These are phyloP conservation scores for Bryum argenteum DNA, from an alignment of 225 moss, liverwort and hornwort genomes.

Conservation along the genomic window DNA sequence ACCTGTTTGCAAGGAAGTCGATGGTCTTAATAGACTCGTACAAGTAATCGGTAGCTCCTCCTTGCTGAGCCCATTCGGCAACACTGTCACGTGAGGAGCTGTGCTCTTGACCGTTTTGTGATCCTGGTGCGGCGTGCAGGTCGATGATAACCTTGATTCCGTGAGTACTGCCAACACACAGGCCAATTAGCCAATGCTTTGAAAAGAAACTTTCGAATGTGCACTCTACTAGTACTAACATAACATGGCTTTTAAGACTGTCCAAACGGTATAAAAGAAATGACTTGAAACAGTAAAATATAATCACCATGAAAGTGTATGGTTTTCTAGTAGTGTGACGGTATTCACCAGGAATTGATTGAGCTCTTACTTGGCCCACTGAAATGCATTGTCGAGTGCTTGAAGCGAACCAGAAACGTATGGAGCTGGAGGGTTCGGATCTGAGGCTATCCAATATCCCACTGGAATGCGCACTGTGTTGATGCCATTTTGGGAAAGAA, in stretches of 20 bases:
- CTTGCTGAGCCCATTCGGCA: slow-evolving; percentile 50
- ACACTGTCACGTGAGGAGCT: slow-evolving; percentile 56
- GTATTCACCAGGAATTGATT: background rate
- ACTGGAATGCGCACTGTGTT: slow-evolving; percentile 51
- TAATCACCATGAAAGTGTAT: too few species aligned
- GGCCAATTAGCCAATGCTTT: slow-evolving; percentile 4
- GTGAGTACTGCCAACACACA: slow-evolving; percentile 42
- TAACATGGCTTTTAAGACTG: too few species aligned
- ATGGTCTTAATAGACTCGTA: slow-evolving; percentile 39
- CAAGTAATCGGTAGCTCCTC: slow-evolving; percentile 39
- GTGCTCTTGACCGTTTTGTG: slow-evolving; percentile 61
- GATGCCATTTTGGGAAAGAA: slow-evolving; percentile 47
- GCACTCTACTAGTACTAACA: too few species aligned
- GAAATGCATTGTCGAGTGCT: slow-evolving; percentile 61
- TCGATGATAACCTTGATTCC: slow-evolving; percentile 55
- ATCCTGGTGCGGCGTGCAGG: slow-evolving; percentile 59
- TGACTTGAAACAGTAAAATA: too few species aligned
- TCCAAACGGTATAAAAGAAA: too few species aligned
- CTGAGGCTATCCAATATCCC: slow-evolving; percentile 59
- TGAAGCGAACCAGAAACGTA: slow-evolving; percentile 55
- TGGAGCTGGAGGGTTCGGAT: slow-evolving; percentile 57
- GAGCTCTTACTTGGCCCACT: slow-evolving; percentile 52
- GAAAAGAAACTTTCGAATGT: background rate
- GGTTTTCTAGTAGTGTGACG: too few species aligned
- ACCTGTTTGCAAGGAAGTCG: slow-evolving; percentile 57